Evolutionary conservation across 2,329 filamentous ascomycete genomes (phyloP), one percentile per base, ranked within the genome.

Genomic region (Lasiodiplodia citricola): DNA sequence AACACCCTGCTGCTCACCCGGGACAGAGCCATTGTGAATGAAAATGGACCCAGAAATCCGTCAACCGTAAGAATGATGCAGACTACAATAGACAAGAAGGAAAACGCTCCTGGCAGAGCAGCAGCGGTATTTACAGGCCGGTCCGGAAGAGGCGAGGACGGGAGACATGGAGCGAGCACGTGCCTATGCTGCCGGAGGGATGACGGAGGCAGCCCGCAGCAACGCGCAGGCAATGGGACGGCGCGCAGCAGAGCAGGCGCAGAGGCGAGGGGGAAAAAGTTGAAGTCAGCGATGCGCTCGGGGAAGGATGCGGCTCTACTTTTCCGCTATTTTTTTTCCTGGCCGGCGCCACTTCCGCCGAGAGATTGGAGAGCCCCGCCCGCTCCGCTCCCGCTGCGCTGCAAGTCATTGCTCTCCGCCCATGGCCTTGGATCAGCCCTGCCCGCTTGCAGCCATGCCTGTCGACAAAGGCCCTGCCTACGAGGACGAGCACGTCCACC

Each of bases 401-500:
- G 47, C 60, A 38, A 8, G 44, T 64, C 60, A 52, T 52, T 25
- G 41, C 47, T 11, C 28, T 51, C 38, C 44, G n/a, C 37, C 60
- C 60, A 50, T n/a, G 50, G 14, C 35, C 51, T 16, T 31, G 60
- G n/a, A 37, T 52, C 44, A 52, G 60, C 47, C 60, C 60, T 52
- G 23, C 35, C 28, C 28, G 54, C 54, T 63, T 44, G 23, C n/a
- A 44, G 11, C 4, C 6, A 64, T 64, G 63, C n/a, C 51, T 28
- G n/a, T 7, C 35, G 50, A 37, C 31, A n/a, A 21, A 25, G 4
- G 21, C n/a, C 38, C 51, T 23, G 41, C 58, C 14, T 97, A 97
- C 82, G 96, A 99, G 82, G 86, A 90, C 71, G 83, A 90, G 72
- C 92, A 98, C 81, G 96, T 99, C 68, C 96, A 99, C 81, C 84